Conservation (phyloP, 768 basidiomycete genomes). For the Boletus pseudopeckii region DNA sequence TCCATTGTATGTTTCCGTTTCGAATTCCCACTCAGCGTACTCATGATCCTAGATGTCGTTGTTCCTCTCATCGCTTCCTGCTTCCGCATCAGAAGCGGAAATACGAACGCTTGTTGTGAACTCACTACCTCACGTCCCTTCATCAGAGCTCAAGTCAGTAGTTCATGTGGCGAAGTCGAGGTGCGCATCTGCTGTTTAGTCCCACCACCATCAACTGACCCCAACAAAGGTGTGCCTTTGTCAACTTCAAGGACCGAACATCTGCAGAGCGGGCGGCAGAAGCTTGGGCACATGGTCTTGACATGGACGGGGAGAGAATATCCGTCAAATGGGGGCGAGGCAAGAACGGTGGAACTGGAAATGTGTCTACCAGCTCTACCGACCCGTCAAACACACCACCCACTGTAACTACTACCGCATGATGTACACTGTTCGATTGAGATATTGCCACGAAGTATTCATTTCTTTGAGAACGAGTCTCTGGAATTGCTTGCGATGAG, state of each 20-base stretch:
- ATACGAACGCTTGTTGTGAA: constrained; percentile 70
- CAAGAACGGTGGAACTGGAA: constrained; percentile 38
- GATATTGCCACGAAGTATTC: not conserved
- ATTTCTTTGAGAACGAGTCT: not conserved
- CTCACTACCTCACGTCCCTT: constrained; percentile 61
- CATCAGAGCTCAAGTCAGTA: constrained; percentile 72
- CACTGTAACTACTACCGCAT: constrained; percentile 6
- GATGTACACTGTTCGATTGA: constrained; percentile 6
- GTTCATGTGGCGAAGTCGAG: constrained; percentile 83
- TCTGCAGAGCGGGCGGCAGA: constrained; percentile 88
- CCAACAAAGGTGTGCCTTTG: constrained; percentile 77
- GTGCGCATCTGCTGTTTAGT: constrained; percentile 32
- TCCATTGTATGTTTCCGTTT: constrained; percentile 61
- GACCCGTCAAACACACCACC: constrained; percentile 3
- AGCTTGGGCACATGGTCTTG: constrained; percentile 87
- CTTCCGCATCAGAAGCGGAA: constrained; percentile 64
- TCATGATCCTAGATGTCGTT: constrained; percentile 62
- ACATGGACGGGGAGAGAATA: constrained; percentile 72
- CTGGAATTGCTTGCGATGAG: not conserved
- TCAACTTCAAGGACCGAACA: constrained; percentile 83
- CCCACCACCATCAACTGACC: not conserved
- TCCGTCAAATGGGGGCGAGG: constrained; percentile 89
- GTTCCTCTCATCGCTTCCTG: constrained; percentile 77
- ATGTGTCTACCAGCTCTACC: constrained; percentile 24
- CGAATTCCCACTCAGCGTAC: not conserved